These are phyloP conservation scores for Zygotorulaspora chibaensis DNA, from an alignment of 805 yeast genomes.

Conservation along the genomic window DNA sequence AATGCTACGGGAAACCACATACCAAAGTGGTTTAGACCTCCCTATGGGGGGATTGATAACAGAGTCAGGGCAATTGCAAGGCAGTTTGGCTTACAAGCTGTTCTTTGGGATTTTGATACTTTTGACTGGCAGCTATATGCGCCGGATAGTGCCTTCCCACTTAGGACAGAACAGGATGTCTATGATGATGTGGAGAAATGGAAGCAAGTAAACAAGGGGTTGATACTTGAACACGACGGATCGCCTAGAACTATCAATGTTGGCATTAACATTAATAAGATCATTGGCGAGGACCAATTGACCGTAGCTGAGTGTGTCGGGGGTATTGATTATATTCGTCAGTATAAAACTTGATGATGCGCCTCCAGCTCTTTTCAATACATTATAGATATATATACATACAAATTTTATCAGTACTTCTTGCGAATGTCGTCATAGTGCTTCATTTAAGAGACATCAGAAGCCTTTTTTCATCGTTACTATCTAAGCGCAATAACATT, in stretches of 20 bases:
- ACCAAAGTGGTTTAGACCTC: conserved; percentile 95
- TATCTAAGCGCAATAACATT: conserved; percentile 62
- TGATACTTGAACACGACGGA: conserved; percentile 86
- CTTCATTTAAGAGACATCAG: conserved; percentile 42
- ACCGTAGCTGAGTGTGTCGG: conserved; percentile 77
- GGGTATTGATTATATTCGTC: conserved; percentile 56
- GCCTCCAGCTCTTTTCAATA: background rate
- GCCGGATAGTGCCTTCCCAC: conserved; percentile 30
- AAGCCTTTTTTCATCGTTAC: conserved; percentile 71
- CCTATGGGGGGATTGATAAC: conserved; percentile 92
- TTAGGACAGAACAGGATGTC: conserved; percentile 49
- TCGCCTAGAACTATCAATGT: conserved; percentile 59
- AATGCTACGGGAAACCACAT: conserved; percentile 84
- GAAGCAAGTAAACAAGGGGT: conserved; percentile 48
- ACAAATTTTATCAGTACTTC: background rate
- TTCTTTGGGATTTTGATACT: conserved; percentile 87
- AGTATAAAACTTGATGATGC: conserved; percentile 12
- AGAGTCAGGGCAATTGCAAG: conserved; percentile 74
- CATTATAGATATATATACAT: conserved; percentile 2
- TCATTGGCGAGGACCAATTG: conserved; percentile 58
- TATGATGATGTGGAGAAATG: conserved; percentile 53
- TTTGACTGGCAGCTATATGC: conserved; percentile 80
- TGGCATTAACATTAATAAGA: conserved; percentile 54
- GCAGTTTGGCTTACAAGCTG: conserved; percentile 83
- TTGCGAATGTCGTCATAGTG: background rate